phyloP scores from a whole-genome alignment of 345 rosid species.

The Citropsis articulata region DNA sequence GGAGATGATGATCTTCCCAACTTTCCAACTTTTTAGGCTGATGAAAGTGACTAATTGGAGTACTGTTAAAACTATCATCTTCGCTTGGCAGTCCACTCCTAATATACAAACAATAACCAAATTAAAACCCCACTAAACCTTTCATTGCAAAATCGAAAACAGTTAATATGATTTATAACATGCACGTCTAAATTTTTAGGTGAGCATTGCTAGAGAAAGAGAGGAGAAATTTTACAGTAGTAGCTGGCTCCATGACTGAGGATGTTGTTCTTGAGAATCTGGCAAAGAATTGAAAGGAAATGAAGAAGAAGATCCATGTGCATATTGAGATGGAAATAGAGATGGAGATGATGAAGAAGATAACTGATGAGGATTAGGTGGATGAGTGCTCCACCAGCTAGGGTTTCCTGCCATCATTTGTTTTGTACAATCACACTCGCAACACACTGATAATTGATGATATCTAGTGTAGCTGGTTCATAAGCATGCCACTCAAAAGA shows the following conservation, averaged over 20 bases:
- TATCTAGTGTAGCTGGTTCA: conserved; percentile 6
- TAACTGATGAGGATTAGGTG: conserved; percentile 37
- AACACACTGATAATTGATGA: no score
- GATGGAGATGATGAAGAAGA: conserved; percentile 35
- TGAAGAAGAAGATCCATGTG: conserved; percentile 40
- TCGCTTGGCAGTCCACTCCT: conserved; percentile 41
- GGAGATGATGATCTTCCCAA: conserved; percentile 30
- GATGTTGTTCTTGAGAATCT: conserved; percentile 39
- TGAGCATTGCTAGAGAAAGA: no score
- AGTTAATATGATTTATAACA: no score
- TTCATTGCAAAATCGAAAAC: neutral
- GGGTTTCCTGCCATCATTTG: conserved; percentile 77
- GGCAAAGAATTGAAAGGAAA: conserved; percentile 33
- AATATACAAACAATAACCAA: conserved; percentile 7
- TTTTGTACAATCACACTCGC: conserved; percentile 15
- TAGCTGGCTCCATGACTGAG: conserved; percentile 62
- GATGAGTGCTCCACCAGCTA: conserved; percentile 67
- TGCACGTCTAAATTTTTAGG: no score
- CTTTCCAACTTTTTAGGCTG: conserved; percentile 32
- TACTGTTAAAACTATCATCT: conserved; percentile 29
- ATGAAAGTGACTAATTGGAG: conserved; percentile 21
- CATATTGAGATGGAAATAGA: conserved; percentile 37
- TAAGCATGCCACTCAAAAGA: conserved; percentile 2
- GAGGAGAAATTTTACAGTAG: conserved; percentile 35
- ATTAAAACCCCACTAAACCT: neutral